These are phyloP conservation scores for Onygenales sp. DNA, from an alignment of 2,329 filamentous ascomycete genomes.

Conservation along the genomic window DNA sequence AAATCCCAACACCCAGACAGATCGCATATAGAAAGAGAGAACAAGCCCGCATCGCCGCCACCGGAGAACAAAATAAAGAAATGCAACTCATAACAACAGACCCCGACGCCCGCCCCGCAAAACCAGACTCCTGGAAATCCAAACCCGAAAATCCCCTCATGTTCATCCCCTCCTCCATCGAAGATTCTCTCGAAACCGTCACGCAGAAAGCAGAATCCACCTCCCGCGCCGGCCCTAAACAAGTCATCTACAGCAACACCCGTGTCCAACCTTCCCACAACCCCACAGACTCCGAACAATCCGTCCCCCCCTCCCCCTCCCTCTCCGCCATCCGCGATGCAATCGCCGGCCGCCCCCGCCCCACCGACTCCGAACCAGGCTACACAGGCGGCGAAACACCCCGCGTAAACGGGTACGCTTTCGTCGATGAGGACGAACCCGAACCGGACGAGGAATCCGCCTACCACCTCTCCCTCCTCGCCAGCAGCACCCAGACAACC, in stretches of 20 bases:
- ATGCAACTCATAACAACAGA: conserved; percentile 53
- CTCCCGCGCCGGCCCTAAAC: conserved; percentile 66
- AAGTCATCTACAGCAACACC: conserved; percentile 75
- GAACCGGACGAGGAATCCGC: conserved; percentile 43
- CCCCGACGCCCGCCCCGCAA: conserved; percentile 61
- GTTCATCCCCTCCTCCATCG: conserved; percentile 52
- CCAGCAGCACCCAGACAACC: conserved; percentile 24
- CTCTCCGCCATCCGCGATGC: conserved; percentile 77
- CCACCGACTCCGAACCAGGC: conserved; percentile 51
- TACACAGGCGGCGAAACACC: conserved; percentile 68
- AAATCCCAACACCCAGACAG: conserved; percentile 57
- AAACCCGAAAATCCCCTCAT: conserved; percentile 75
- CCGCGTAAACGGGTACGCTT: conserved; percentile 84
- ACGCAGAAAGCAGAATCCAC: conserved; percentile 58
- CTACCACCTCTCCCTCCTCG: conserved; percentile 20
- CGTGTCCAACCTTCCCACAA: conserved; percentile 50
- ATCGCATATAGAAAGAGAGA: conserved; percentile 45
- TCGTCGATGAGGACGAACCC: conserved; percentile 67
- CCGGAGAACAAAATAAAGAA: conserved; percentile 22
- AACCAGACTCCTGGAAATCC: conserved; percentile 65
- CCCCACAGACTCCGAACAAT: conserved; percentile 26
- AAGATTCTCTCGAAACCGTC: conserved; percentile 48
- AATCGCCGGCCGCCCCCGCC: conserved; percentile 61
- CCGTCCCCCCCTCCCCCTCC: conserved; percentile 65
- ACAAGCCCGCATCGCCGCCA: neutral